Conservation (phyloP, 495 filamentous ascomycete genomes). For the Penicillium desertorum region DNA sequence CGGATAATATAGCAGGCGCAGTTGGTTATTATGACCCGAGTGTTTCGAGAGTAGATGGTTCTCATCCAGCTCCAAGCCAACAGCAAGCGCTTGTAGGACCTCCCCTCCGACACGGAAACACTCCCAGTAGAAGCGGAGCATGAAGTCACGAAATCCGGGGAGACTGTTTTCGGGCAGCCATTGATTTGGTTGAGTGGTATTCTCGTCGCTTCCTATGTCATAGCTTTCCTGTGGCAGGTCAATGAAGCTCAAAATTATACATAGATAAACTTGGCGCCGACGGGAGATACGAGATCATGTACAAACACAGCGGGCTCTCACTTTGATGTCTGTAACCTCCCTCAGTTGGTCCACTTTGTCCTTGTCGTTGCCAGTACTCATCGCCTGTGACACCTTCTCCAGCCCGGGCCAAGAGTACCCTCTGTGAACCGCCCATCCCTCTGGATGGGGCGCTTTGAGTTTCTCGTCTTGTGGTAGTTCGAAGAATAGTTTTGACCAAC, state of each 20-base stretch:
- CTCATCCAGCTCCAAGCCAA: constrained; percentile 51
- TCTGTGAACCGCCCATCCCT: constrained; percentile 55
- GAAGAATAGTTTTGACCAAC: constrained; percentile 51
- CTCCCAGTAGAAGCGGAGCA: constrained; percentile 57
- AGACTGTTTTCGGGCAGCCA: constrained; percentile 60
- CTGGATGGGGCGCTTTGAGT: constrained; percentile 60
- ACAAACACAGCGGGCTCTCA: constrained; percentile 16
- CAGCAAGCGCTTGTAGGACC: constrained; percentile 53
- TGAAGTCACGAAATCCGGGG: constrained; percentile 60
- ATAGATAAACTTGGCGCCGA: background rate
- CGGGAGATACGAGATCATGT: background rate
- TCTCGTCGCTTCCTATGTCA: constrained; percentile 62
- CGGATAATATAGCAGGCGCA: constrained; percentile 67
- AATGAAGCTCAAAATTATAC: background rate
- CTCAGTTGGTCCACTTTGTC: constrained; percentile 31
- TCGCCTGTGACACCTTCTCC: constrained; percentile 64
- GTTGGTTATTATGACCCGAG: constrained; percentile 59
- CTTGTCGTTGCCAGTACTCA: constrained; percentile 47
- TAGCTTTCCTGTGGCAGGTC: constrained; percentile 55
- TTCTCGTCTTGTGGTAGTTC: constrained; percentile 47
- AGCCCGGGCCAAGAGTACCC: constrained; percentile 65
- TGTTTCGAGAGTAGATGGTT: constrained; percentile 54
- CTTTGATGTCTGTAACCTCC: constrained; percentile 41
- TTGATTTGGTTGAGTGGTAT: constrained; percentile 58
- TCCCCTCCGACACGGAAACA: constrained; percentile 45